These are phyloP conservation scores for Xylaria sp. DNA, from an alignment of 2,329 filamentous ascomycete species.

Conservation along the genomic window DNA sequence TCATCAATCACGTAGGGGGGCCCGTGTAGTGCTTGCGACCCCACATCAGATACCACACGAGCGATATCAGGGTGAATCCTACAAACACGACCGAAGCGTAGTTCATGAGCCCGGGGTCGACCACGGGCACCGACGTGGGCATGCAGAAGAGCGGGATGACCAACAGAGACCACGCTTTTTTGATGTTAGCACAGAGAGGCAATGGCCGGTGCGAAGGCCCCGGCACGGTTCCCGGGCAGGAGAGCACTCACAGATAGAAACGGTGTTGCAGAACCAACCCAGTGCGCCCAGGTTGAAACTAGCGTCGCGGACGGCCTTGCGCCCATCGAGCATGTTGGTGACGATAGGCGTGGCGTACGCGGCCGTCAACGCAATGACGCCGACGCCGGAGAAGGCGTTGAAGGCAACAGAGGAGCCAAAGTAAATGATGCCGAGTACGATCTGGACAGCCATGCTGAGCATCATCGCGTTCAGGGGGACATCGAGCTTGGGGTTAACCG, in stretches of 20 bases:
- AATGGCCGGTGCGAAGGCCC: neutral
- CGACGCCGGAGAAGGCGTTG: slow-evolving; percentile 71
- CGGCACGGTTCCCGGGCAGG: neutral
- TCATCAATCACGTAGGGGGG: slow-evolving; percentile 47
- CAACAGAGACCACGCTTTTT: slow-evolving; percentile 64
- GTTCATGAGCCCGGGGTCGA: slow-evolving; percentile 61
- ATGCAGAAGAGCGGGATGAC: slow-evolving; percentile 76
- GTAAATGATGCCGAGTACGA: slow-evolving; percentile 67
- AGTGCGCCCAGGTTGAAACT: slow-evolving; percentile 64
- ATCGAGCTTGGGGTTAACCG: slow-evolving; percentile 63
- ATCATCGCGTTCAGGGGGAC: slow-evolving; percentile 74
- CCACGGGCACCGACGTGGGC: slow-evolving; percentile 66
- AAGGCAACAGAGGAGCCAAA: slow-evolving; percentile 71
- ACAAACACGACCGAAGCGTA: slow-evolving; percentile 77
- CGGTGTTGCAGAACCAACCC: slow-evolving; percentile 63
- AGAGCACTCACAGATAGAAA: slow-evolving; percentile 61
- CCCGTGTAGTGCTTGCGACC: slow-evolving; percentile 70
- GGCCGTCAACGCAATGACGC: slow-evolving; percentile 70
- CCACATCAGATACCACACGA: slow-evolving; percentile 70
- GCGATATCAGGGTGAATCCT: slow-evolving; percentile 62
- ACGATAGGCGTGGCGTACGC: slow-evolving; percentile 70
- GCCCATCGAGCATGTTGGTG: slow-evolving; percentile 63
- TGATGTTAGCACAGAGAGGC: slow-evolving; percentile 33
- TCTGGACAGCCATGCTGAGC: slow-evolving; percentile 67
- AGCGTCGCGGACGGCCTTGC: slow-evolving; percentile 59